phyloP scores from a whole-genome alignment of 169 alveolate genomes.

The Plasmodium fragile region DNA sequence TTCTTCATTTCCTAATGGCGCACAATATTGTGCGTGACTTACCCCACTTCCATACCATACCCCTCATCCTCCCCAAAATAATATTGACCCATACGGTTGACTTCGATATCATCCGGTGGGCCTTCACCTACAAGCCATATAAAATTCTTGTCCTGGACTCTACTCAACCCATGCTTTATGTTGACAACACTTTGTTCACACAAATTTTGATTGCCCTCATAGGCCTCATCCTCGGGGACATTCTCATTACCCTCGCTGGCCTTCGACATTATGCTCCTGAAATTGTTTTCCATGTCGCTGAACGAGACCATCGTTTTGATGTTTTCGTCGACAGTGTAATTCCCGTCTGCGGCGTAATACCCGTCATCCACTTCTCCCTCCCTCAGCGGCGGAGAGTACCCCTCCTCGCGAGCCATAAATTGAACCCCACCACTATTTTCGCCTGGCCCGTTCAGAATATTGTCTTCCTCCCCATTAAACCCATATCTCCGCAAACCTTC shows the following conservation, averaged over 20 bases:
- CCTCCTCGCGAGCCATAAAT: not conserved
- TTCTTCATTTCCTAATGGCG: not conserved
- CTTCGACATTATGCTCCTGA: not conserved
- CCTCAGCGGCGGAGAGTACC: not conserved
- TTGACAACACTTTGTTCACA: constrained; percentile 4
- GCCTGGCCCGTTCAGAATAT: not conserved
- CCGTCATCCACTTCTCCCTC: not conserved
- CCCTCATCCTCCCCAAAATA: not conserved
- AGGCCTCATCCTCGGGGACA: not conserved
- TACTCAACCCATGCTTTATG: not conserved
- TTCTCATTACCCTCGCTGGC: not conserved
- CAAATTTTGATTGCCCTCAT: not conserved
- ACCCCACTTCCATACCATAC: not conserved
- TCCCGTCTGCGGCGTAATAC: not conserved
- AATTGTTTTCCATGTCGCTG: constrained; percentile 1
- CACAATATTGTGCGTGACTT: not conserved
- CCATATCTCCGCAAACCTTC: not conserved
- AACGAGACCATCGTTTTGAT: not conserved
- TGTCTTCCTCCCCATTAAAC: not conserved
- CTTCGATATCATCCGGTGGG: constrained; percentile 14
- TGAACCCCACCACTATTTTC: not conserved
- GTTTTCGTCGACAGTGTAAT: not conserved
- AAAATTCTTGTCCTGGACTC: constrained; percentile 21
- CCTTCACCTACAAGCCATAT: constrained; percentile 48
- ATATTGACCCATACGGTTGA: not conserved